Base-by-base conservation (phyloP, 1,284 basidiomycete species). In the Microbotryum violaceum region DNA sequence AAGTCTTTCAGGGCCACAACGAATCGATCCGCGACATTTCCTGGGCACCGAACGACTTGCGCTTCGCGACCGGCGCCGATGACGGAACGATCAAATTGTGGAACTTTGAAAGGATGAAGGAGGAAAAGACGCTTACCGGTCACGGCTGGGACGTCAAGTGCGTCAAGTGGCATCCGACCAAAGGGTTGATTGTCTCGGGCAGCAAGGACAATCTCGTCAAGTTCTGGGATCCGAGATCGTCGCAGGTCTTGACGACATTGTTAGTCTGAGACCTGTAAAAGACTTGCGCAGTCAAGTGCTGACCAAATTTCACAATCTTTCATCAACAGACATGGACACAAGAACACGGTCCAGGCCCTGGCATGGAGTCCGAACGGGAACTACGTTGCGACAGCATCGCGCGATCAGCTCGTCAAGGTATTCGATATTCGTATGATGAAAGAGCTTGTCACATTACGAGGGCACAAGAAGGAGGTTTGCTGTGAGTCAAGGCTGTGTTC, bases 131-230 rank as follows among this genome's bases (percentile, higher is more conserved):
- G 7, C 78, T 97, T 65, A 45, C 72, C 85, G 91, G 92, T 10
- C 94, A 98, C 73, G 93, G 93, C 3, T 98, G 94, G 93, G 94
- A 98, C 72, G 94, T 97, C 31, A 90, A 94, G 74, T 97, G 92
- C 70, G 90, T 97, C 2, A 89, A 97, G 78, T 98, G 94, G 94
- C 94, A 98, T 77, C 90, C 91, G 5, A 91, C 86, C 4, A 97
- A 97, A 76, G 93, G 94, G 4, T 79, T 98, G 7, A 82, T 98
- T 21, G 91, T 89, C 3, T 91, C 89, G 1, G 94, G 96, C 29
- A 89, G 88, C 72, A 97, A 97, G 77, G 96, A 98, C 76, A 97
- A 97, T 76, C 83, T 92, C 69, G 91, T 98, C 76, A 98, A 97
- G 73, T 97, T 98, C 76, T 98, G 94, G 94, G 94, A 98, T 77